A percentile compares a stretch with the other conserved stretches of the same genome.
phyloP scores from a whole-genome alignment of 495 filamentous ascomycete genomes.

The Annulohypoxylon moriforme region DNA sequence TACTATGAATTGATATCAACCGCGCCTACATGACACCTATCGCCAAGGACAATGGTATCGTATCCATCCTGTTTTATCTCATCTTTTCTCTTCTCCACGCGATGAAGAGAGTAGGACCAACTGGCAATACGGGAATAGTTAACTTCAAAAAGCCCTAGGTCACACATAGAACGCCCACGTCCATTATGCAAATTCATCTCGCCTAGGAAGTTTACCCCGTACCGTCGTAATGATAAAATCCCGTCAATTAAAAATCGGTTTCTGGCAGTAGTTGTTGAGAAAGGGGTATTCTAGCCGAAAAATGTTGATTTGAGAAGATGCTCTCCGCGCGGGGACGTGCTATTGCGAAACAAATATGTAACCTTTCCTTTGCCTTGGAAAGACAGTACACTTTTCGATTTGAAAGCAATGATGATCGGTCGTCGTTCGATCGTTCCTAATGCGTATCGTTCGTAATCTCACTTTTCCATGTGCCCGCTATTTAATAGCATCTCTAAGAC shows the following conservation, averaged over 20 bases:
- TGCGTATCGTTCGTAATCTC: slow-evolving; percentile 19
- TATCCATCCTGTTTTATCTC: slow-evolving; percentile 3
- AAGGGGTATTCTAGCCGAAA: slow-evolving; percentile 22
- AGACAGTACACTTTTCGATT: background rate
- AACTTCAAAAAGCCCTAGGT: background rate
- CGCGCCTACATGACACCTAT: slow-evolving; percentile 8
- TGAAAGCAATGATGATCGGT: background rate
- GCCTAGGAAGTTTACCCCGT: background rate
- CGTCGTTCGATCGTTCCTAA: slow-evolving; percentile 8
- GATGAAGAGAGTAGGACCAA: slow-evolving; percentile 6
- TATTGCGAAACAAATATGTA: slow-evolving; percentile 21
- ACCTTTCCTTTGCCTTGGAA: slow-evolving; percentile 9
- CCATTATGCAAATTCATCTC: background rate
- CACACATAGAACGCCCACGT: background rate
- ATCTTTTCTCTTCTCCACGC: background rate
- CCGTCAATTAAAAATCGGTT: slow-evolving; percentile 1
- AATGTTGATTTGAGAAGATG: slow-evolving; percentile 36
- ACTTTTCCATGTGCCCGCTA: slow-evolving; percentile 87
- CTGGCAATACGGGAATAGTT: background rate
- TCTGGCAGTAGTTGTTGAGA: background rate
- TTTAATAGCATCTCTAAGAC: slow-evolving; percentile 94
- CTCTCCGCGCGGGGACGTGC: slow-evolving; percentile 2
- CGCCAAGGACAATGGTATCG: background rate
- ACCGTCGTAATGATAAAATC: slow-evolving; percentile 9
- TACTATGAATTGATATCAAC: slow-evolving; percentile 26